A percentile compares a stretch with the other conserved stretches of the same genome.
phyloP scores from a whole-genome alignment of 2,329 filamentous ascomycete species.

The Colletotrichum tropicale region DNA sequence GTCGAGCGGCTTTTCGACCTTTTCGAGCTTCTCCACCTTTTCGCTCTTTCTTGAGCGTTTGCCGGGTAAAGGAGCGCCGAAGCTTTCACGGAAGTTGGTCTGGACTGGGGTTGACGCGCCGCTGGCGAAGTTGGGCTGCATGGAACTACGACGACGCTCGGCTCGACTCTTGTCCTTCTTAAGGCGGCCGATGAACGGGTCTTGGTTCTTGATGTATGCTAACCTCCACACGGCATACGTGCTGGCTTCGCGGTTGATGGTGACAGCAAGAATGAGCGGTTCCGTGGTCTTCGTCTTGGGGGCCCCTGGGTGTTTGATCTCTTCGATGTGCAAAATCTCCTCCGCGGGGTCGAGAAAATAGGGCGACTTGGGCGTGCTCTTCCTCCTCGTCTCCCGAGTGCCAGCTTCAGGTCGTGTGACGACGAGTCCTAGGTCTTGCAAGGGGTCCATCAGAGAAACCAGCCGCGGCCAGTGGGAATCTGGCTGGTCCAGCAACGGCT shows the following conservation, averaged over 20 bases:
- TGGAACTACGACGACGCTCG: slow-evolving; percentile 63
- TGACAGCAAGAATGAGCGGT: slow-evolving; percentile 76
- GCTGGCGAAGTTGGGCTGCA: slow-evolving; percentile 72
- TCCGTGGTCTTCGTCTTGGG: slow-evolving; percentile 39
- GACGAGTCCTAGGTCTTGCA: slow-evolving; percentile 84
- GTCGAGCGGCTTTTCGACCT: slow-evolving; percentile 56
- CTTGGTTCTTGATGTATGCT: slow-evolving; percentile 74
- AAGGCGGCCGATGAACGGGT: slow-evolving; percentile 52
- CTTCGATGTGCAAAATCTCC: slow-evolving; percentile 83
- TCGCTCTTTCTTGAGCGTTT: slow-evolving; percentile 59
- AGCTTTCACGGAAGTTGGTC: slow-evolving; percentile 75
- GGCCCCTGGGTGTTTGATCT: slow-evolving; percentile 60
- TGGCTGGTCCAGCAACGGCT: slow-evolving; percentile 54
- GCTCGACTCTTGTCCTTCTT: slow-evolving; percentile 51
- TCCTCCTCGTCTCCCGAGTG: slow-evolving; percentile 39
- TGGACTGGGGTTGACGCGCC: slow-evolving; percentile 80
- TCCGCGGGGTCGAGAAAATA: slow-evolving; percentile 75
- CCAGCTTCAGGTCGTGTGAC: slow-evolving; percentile 62
- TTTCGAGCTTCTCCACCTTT: slow-evolving; percentile 40
- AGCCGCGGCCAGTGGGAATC: slow-evolving; percentile 74
- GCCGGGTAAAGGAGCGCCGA: slow-evolving; percentile 63
- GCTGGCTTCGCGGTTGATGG: slow-evolving; percentile 76
- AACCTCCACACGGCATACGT: slow-evolving; percentile 87
- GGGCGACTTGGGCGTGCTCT: slow-evolving; percentile 43
- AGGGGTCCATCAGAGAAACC: slow-evolving; percentile 83